Evolutionary conservation across 441 rosid genomes (phyloP).

Genomic region (Melastoma candidum): DNA sequence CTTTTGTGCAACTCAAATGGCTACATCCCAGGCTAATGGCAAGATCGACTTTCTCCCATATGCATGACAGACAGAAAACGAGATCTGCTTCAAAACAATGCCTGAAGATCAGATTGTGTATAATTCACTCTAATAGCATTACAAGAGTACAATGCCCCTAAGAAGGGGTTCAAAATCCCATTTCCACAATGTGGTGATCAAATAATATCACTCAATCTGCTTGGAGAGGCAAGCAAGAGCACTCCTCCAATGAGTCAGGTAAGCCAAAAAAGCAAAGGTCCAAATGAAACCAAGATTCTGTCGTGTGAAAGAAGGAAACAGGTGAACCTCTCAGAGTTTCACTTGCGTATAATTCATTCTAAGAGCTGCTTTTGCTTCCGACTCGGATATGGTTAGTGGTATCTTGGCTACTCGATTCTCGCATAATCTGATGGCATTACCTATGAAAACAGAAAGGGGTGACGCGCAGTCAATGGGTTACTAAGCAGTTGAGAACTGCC

Average conservation of each 20-base stretch:
- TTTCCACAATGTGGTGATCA: not conserved
- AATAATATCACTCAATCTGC: slow-evolving; percentile 26
- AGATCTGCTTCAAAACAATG: too few relatives aligned
- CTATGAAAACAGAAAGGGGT: slow-evolving; percentile 93
- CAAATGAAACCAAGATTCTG: not conserved
- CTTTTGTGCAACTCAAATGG: too few relatives aligned
- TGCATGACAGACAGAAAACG: too few relatives aligned
- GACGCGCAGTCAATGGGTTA: slow-evolving; percentile 31
- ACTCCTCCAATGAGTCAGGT: slow-evolving; percentile 57
- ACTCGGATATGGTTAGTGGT: slow-evolving; percentile 56
- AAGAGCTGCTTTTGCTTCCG: slow-evolving; percentile 68
- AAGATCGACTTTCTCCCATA: too few relatives aligned
- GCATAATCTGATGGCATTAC: slow-evolving; percentile 71
- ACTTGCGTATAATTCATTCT: too few relatives aligned
- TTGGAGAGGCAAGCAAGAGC: slow-evolving; percentile 62
- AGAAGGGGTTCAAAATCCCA: too few relatives aligned
- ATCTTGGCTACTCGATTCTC: slow-evolving; percentile 68
- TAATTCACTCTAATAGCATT: too few relatives aligned
- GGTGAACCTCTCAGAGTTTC: too few relatives aligned
- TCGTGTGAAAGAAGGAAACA: not conserved
- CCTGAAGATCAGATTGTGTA: too few relatives aligned
- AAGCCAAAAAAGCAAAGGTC: slow-evolving; percentile 9
- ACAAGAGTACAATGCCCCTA: too few relatives aligned
- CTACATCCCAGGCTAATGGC: too few relatives aligned
- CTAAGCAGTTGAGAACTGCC: slow-evolving; percentile 38